These are phyloP conservation scores for Penicillium thymicola DNA, from an alignment of 2,329 filamentous ascomycete genomes.

Conservation along the genomic window DNA sequence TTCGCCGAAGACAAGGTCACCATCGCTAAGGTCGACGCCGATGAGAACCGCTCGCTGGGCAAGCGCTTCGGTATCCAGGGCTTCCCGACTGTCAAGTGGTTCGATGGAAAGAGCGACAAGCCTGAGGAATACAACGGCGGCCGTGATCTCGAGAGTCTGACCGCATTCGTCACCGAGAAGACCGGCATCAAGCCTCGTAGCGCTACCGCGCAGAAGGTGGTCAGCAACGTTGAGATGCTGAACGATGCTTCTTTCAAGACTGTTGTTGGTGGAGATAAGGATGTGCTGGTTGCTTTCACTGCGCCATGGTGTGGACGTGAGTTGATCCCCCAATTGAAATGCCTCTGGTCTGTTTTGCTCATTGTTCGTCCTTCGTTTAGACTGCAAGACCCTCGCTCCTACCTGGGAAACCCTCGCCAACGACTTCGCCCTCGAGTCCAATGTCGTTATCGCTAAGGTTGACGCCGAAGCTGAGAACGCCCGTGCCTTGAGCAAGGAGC, in stretches of 20 bases:
- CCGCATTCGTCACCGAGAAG: slow-evolving; percentile 79
- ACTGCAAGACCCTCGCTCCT: slow-evolving; percentile 94
- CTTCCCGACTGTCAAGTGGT: slow-evolving; percentile 96
- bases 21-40: slow-evolving; percentile 95
- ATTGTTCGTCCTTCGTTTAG: slow-evolving; percentile 47
- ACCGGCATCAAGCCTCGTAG: slow-evolving; percentile 75
- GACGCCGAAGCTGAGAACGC: slow-evolving; percentile 86
- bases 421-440: slow-evolving; percentile 73
- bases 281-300: slow-evolving; percentile 93
- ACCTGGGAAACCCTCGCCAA: slow-evolving; percentile 82
- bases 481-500: slow-evolving; percentile 71
- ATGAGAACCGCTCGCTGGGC: slow-evolving; percentile 79
- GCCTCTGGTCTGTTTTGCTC: slow-evolving; percentile 4
- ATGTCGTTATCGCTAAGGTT: slow-evolving; percentile 88
- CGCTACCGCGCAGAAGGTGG: slow-evolving; percentile 53
- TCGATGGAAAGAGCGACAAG: slow-evolving; percentile 87
- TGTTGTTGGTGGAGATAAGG: slow-evolving; percentile 76
- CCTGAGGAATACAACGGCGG: slow-evolving; percentile 83
- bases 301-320: slow-evolving; percentile 97
- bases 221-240: slow-evolving; percentile 75
- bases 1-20: slow-evolving; percentile 71
- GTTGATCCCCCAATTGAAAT: slow-evolving; percentile 40
- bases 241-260: slow-evolving; percentile 75
- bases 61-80: slow-evolving; percentile 86
- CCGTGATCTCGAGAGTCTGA: slow-evolving; percentile 81